phyloP scores from a whole-genome alignment of 2,329 filamentous ascomycete genomes.

The Aspergillus novofumigatus region DNA sequence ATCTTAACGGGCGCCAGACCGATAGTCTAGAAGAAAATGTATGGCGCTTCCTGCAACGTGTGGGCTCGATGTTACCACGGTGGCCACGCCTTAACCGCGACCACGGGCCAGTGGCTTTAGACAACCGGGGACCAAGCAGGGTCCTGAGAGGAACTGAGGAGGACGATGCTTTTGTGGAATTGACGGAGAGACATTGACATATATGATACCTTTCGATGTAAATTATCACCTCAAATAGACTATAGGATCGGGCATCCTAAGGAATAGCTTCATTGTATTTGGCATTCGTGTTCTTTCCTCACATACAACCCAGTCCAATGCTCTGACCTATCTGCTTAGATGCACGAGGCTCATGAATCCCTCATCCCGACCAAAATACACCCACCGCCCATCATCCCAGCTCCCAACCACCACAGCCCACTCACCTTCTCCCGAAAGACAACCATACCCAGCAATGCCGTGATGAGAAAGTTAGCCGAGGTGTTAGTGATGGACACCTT shows the following conservation, averaged over 20 bases:
- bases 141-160: conserved; percentile 54
- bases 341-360: conserved; percentile 30
- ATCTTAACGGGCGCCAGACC: conserved; percentile 13
- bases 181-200: conserved; percentile 35
- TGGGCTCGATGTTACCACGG: conserved; percentile 19
- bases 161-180: conserved; percentile 44
- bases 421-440: conserved; percentile 56
- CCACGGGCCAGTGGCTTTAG: conserved; percentile 10
- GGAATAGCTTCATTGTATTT: not conserved
- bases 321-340: not conserved
- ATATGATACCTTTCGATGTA: not conserved
- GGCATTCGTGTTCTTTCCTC: not conserved
- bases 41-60: conserved; percentile 35
- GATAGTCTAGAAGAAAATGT: conserved; percentile 33
- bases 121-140: conserved; percentile 16
- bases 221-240: not conserved
- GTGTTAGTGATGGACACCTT: conserved; percentile 63
- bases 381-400: conserved; percentile 55
- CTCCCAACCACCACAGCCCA: conserved; percentile 59
- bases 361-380: conserved; percentile 61
- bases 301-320: not conserved
- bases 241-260: conserved; percentile 3
- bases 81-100: conserved; percentile 15
- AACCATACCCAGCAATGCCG: conserved; percentile 54
- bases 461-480: conserved; percentile 60